A percentile compares a stretch with the other conserved stretches of the same genome.
Evolutionary conservation across 1,139 yeast genomes (phyloP).

Genomic region (Candida freyschussii): DNA sequence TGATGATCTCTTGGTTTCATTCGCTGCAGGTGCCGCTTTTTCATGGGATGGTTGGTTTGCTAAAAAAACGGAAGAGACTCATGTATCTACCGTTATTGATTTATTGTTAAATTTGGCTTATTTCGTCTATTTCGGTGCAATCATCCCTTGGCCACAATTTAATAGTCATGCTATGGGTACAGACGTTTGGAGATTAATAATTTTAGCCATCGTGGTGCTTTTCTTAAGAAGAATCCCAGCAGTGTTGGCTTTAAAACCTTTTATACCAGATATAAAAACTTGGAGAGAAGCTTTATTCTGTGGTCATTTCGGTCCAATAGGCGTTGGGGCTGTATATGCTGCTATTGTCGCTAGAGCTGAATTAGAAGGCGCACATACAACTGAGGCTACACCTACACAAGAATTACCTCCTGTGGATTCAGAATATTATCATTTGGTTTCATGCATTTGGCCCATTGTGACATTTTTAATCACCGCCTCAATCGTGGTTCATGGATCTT

Average conservation of each 20-base stretch:
- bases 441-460: conserved; percentile 85
- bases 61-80: conserved; percentile 80
- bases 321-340: conserved; percentile 95
- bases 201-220: conserved; percentile 79
- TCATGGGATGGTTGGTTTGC: conserved; percentile 97
- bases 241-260: conserved; percentile 66
- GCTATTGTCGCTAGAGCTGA: conserved; percentile 79
- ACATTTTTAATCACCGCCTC: conserved; percentile 83
- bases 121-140: conserved; percentile 91
- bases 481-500: conserved; percentile 91
- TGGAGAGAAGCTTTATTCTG: conserved; percentile 96
- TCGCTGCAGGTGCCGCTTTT: conserved; percentile 94
- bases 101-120: conserved; percentile 77
- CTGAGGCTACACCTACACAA: conserved; percentile 57
- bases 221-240: conserved; percentile 87
- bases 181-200: conserved; percentile 77
- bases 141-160: conserved; percentile 88
- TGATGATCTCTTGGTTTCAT: conserved; percentile 88
- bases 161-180: conserved; percentile 64
- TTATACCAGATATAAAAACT: conserved; percentile 86
- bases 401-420: conserved; percentile 48
- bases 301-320: conserved; percentile 98
- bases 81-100: conserved; percentile 90
- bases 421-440: conserved; percentile 65
- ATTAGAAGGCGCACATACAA: conserved; percentile 52